A percentile compares a stretch with the other conserved stretches of the same genome.
Evolutionary conservation across 164 flowering plant species (phyloP).

Genomic region (Berberis vulgaris): DNA sequence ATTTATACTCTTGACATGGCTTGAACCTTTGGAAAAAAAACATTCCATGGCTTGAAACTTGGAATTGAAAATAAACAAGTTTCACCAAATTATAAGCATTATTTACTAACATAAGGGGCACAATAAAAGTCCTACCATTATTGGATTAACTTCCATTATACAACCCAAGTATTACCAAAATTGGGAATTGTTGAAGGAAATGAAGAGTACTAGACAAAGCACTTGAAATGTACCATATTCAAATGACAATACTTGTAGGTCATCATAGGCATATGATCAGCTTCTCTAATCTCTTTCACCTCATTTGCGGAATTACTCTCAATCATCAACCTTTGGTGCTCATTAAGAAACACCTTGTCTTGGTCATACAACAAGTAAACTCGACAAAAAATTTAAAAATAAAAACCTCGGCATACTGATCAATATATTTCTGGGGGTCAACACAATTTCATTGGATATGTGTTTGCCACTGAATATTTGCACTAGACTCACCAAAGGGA

Average conservation of each 20-base stretch:
- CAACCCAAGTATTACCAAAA: too few relatives aligned
- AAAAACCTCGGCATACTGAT: not conserved
- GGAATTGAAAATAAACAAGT: too few relatives aligned
- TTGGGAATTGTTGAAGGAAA: too few relatives aligned
- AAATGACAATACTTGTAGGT: not conserved
- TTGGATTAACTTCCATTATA: too few relatives aligned
- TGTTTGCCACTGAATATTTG: conserved; percentile 10
- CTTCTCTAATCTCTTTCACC: conserved; percentile 14
- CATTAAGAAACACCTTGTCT: conserved; percentile 2
- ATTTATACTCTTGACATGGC: too few relatives aligned
- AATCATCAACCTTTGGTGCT: conserved; percentile 17
- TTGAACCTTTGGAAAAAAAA: too few relatives aligned
- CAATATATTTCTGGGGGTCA: conserved; percentile 15
- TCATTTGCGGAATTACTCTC: conserved; percentile 12
- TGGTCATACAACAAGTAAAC: conserved; percentile 11
- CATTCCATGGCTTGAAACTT: too few relatives aligned
- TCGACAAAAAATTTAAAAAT: not conserved
- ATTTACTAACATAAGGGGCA: too few relatives aligned
- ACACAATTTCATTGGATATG: conserved; percentile 6
- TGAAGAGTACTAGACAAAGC: too few relatives aligned
- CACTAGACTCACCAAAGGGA: conserved; percentile 15
- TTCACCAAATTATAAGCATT: too few relatives aligned
- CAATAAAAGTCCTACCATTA: too few relatives aligned
- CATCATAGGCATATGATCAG: conserved; percentile 24
- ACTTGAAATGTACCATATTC: too few relatives aligned